Evolutionary conservation across 2,329 filamentous ascomycete species (phyloP).

Genomic region (Xylaria sp.): DNA sequence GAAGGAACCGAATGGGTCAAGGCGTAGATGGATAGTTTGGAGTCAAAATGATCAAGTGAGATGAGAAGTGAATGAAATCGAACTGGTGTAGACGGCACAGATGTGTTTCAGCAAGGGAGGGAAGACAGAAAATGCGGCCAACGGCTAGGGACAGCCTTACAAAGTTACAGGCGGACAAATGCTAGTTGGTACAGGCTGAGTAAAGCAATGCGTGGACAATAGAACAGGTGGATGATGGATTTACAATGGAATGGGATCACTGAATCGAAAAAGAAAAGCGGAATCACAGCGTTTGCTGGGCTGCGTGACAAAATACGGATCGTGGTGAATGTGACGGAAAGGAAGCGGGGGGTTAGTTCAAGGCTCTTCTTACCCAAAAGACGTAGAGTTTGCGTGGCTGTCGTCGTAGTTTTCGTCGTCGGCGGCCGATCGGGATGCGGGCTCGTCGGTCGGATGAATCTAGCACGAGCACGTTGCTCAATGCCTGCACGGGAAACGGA

Average conservation of each 20-base stretch:
- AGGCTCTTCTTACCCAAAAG: slow-evolving; percentile 32
- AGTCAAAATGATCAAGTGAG: not conserved
- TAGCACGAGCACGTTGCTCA: slow-evolving; percentile 14
- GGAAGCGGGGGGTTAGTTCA: slow-evolving; percentile 17
- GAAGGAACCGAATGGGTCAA: not conserved
- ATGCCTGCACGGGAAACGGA: not conserved
- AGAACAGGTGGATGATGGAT: slow-evolving; percentile 19
- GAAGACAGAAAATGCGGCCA: not conserved
- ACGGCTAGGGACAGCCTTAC: slow-evolving; percentile 23
- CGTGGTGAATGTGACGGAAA: slow-evolving; percentile 1
- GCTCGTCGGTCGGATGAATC: slow-evolving; percentile 14
- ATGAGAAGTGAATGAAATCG: not conserved
- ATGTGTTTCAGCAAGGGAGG: slow-evolving; percentile 5
- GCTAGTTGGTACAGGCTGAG: not conserved
- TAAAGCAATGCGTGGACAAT: slow-evolving; percentile 13
- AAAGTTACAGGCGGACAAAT: not conserved
- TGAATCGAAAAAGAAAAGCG: not conserved
- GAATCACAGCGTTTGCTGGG: not conserved
- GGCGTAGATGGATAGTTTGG: not conserved
- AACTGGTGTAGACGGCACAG: not conserved
- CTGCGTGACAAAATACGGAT: not conserved
- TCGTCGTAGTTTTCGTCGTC: slow-evolving; percentile 8
- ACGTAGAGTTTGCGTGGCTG: slow-evolving; percentile 24
- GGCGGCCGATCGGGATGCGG: slow-evolving; percentile 13
- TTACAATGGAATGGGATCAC: slow-evolving; percentile 22